Evolutionary conservation across 805 yeast species (phyloP), one percentile per base, ranked within the genome.

Genomic region (Metschnikowia colocasiae): DNA sequence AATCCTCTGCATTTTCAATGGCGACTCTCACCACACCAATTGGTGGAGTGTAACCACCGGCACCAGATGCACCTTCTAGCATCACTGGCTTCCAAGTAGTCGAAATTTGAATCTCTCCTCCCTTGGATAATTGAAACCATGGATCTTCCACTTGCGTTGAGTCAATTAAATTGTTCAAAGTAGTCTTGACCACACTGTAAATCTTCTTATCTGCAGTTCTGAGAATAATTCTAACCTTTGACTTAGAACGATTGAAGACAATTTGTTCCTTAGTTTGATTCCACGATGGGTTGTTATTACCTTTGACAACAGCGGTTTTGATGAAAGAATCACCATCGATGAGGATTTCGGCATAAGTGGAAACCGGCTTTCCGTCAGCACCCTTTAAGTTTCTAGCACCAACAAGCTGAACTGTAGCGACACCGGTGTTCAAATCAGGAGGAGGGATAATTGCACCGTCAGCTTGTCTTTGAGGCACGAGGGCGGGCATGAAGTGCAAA

Each of bases 391-490:
- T 79, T 68, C 88, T 80, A 22, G 86, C 84, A 55, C 81, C 86
- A 26, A 71, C 61, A 40, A 87, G 66, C 50, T 82, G 85, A 55
- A 92, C 69, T 58, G 82, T 76, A 18, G 85, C 81, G 57, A 95
- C 83, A 76, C 99, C 99, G 13, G 97, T 89, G 68, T 92, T 92
- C 63, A 88, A 79, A 55, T 89, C 97, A 38, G 96, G 96, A 39
- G 95, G 87, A 40, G 95, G 89, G 54, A 82, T 83, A 45, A 78
- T 74, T 2, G 91, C 83, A 43, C 97, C 97, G 65, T 89, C 96
- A 3, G 87, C 83, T 48, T 78, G 75, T 51, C 79, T 69, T 56
- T 73, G 65, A 48, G 80, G 74, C 67, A 80, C 74, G 51, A 89
- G 68, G 12, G 94, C 83, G 34, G 95, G 94, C 75, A 82, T 82